phyloP scores from a whole-genome alignment of 2,329 filamentous ascomycete genomes.

The Xylariaceae sp. region DNA sequence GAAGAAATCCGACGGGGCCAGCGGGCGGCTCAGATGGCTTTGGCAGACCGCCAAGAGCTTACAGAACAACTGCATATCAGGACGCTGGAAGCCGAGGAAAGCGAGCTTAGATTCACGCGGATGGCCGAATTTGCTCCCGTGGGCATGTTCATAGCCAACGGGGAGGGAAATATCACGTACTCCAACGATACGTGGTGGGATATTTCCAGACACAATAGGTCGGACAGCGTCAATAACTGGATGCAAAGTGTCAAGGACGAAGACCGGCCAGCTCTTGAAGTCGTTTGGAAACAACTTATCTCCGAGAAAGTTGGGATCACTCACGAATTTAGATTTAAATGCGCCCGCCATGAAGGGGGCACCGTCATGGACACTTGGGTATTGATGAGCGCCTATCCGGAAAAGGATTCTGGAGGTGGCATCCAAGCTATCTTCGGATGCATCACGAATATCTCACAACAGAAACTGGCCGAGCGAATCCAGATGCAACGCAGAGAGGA shows the following conservation, averaged over 20 bases:
- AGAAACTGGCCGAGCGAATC: conserved; percentile 78
- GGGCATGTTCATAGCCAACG: conserved; percentile 78
- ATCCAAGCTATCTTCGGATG: conserved; percentile 74
- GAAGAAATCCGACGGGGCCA: conserved; percentile 74
- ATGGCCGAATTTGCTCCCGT: conserved; percentile 83
- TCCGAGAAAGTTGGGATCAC: conserved; percentile 58
- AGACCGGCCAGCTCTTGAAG: conserved; percentile 53
- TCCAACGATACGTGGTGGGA: conserved; percentile 76
- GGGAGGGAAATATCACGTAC: conserved; percentile 64
- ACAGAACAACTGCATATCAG: conserved; percentile 66
- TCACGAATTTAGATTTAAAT: conserved; percentile 70
- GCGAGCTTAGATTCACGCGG: conserved; percentile 72
- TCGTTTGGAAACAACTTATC: conserved; percentile 58
- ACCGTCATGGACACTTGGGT: conserved; percentile 67
- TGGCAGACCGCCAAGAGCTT: conserved; percentile 69
- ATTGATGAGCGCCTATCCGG: conserved; percentile 69
- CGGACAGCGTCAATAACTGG: conserved; percentile 58
- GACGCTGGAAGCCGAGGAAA: conserved; percentile 57
- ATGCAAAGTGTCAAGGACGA: conserved; percentile 66
- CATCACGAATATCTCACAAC: conserved; percentile 78
- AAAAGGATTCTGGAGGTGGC: conserved; percentile 56
- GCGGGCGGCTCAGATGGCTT: conserved; percentile 66
- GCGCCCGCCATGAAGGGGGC: conserved; percentile 55
- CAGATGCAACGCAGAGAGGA: conserved; percentile 74
- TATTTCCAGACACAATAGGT: conserved; percentile 61